Percentiles rank a stretch among this genome's conserved stretches.
These are phyloP conservation scores for Selaginella moellendorffii DNA, from an alignment of 75 land plant species.

Conservation along the genomic window DNA sequence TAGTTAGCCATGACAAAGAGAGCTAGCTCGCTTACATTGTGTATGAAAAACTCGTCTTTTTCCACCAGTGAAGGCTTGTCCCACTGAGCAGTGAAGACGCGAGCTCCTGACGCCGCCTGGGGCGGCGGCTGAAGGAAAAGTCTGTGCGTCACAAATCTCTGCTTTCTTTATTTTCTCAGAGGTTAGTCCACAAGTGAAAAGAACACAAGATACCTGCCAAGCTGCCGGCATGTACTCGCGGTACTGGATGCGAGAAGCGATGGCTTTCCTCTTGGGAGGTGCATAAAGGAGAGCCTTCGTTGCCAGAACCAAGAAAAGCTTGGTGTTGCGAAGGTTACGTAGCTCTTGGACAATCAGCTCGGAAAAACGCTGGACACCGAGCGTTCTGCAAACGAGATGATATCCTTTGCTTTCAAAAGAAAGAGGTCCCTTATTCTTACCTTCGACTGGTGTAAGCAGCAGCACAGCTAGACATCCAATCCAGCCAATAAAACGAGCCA, in stretches of 20 bases:
- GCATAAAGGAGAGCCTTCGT: background rate
- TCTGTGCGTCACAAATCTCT: background rate
- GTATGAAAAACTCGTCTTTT: background rate
- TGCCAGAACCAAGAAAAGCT: background rate
- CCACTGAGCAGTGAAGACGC: background rate
- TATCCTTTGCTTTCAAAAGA: background rate
- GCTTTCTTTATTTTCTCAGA: background rate
- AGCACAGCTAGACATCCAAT: background rate
- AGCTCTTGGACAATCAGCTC: background rate
- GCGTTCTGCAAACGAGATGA: background rate
- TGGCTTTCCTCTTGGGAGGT: background rate
- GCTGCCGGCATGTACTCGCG: background rate
- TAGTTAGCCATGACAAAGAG: too few relatives aligned
- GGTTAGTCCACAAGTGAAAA: background rate
- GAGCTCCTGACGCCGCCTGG: too few relatives aligned
- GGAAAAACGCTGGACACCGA: background rate
- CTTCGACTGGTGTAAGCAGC: background rate
- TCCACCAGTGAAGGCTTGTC: background rate
- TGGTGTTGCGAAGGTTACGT: background rate
- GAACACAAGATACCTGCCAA: background rate
- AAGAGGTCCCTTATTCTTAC: background rate
- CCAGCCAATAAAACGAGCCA: background rate
- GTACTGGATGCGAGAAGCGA: background rate
- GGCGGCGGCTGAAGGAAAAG: background rate
- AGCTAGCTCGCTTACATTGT: too few relatives aligned